Evolutionary conservation across 176 grass and related monocot genomes (phyloP), one percentile per base, ranked within the genome.

Genomic region (Triticum monococcum): DNA sequence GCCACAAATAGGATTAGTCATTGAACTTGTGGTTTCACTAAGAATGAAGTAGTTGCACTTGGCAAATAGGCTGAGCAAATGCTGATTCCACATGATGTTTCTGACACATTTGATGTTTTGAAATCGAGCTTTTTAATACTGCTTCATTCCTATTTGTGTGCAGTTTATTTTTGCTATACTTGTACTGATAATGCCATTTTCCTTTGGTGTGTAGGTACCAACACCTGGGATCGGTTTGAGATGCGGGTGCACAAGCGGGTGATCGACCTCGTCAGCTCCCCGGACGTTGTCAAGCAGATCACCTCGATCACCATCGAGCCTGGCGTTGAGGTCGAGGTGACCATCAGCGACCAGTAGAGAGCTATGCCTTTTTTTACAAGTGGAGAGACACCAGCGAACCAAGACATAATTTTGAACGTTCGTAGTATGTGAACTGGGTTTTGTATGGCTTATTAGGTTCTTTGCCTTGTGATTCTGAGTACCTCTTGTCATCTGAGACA

Each of bases 181-280:
- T 54, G 50, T 54, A 7, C 16, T 54, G 0, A 54, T 54, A 18
- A 54, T 8, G 11, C 3, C 17, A 54, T 25, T 2, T 24, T 28
- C 12, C 25, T 43, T 43, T 25, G 38, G 11, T 73, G 25, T 20
- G 54, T 40, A 91, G 89, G 92, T 70, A 94, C 92, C 32, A 94
- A 94, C 81, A 94, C 87, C 40, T 94, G 92, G 92, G 89, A 94
- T 85, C 84, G 81, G 16, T 91, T 94, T 72, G 92, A 91, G 87
- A 89, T 94, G 84, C 82, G 89, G 16, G 74, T 91, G 12, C 87
- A 94, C 85, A 94, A 94, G 82, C 83, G 89, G 87, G 87, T 91
- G 72, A 94, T 94, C 28, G 92, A 91, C 79, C 89, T 94, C 0
- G 62, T 87, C 77, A 91, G 92, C 62, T 87, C 87, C 16, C 81